Base-by-base conservation (phyloP, 257 asterid genomes). In the Ilex asprella region DNA sequence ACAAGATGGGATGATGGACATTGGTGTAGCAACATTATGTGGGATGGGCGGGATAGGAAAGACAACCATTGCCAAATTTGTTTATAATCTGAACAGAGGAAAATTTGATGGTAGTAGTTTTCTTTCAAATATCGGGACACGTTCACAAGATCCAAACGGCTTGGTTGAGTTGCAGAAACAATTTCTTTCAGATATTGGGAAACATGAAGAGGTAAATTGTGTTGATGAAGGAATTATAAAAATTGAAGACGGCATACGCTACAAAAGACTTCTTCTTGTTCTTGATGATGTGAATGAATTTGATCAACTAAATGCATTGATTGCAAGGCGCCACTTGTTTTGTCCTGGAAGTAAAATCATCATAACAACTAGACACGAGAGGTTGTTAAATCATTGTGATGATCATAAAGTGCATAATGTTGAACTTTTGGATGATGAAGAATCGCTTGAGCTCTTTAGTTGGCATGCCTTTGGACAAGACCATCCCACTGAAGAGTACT, bases 41-140 rank as follows among this genome's bases (percentile, higher is more conserved):
- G 72, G 71, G 31, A 61, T 50, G 9, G 71, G 63, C 11, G 71
- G 77, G 44, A 73, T 67, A 7, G 70, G 69, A 41, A 73, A 67
- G 61, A 73, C 73, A 16, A 73, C 77, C 29, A 69, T 62, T 62
- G 63, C 77, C 62, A 67, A 58, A 67, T 56, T 27, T 67, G 69
- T 67, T 27, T 67, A 62, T 65, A 67, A 67, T 44, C 32, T 53
- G 16, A 67, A 73, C 56, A 30, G 11, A 51, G 69, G 39, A 12
- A 31, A 56, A n/a, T 59, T 73, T 1, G 73, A 67, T 57, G 58
- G 21, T 2, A 62, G 77, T 58, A 56, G 77, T 21, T 67, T 62
- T 29, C 35, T 72, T 8, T 60, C 66, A 59, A 67, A 62, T 2
- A 56, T 73, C 5, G 58, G 69, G 58, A 66, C 67, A 58, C 31